Conservation (phyloP, 2,329 filamentous ascomycete species). For the Paradendryphiella salina region DNA sequence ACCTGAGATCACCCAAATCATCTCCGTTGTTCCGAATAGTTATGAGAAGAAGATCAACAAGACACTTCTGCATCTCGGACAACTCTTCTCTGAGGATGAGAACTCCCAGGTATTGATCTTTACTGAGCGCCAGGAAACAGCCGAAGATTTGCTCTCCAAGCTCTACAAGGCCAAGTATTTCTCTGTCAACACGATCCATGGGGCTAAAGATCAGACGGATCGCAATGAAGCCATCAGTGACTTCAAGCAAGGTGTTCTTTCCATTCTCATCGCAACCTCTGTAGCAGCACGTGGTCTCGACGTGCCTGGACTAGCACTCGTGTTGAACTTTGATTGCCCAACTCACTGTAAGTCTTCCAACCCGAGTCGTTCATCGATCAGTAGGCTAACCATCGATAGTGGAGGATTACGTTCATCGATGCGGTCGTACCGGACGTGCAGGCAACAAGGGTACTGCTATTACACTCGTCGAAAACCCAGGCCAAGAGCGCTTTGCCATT, state of each 20-base stretch:
- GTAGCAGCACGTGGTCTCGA: conserved; percentile 94
- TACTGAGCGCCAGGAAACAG: conserved; percentile 85
- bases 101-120: conserved; percentile 90
- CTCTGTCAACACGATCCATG: conserved; percentile 70
- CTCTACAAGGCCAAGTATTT: conserved; percentile 37
- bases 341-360: conserved; percentile 63
- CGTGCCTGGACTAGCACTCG: conserved; percentile 92
- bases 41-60: conserved; percentile 81
- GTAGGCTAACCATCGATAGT: conserved; percentile 43
- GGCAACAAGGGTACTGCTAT: conserved; percentile 94
- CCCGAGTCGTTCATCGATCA: background rate
- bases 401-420: conserved; percentile 95
- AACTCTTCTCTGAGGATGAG: conserved; percentile 83
- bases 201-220: conserved; percentile 66
- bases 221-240: conserved; percentile 42
- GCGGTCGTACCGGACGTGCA: conserved; percentile 89
- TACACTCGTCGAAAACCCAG: conserved; percentile 88
- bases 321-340: conserved; percentile 92
- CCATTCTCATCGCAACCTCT: conserved; percentile 90
- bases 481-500: conserved; percentile 86
- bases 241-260: conserved; percentile 71
- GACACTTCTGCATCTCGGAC: conserved; percentile 81
- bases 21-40: conserved; percentile 65
- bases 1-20: conserved; percentile 81
- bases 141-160: conserved; percentile 40